These are phyloP conservation scores for Solanum habrochaites DNA, from an alignment of 257 asterid species.

Conservation along the genomic window DNA sequence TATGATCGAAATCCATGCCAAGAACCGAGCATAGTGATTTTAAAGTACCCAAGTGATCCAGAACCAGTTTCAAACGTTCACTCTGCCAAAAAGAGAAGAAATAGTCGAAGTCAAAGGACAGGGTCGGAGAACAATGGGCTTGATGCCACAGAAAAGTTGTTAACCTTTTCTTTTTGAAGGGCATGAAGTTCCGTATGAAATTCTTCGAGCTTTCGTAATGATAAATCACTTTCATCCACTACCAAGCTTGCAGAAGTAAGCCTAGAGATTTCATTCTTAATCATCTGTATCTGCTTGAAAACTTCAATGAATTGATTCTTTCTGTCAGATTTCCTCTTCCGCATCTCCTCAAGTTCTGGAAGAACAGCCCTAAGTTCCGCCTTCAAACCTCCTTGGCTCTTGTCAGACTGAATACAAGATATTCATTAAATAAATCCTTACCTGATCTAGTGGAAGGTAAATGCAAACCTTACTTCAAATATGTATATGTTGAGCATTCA, in stretches of 20 bases:
- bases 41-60: constrained; percentile 50
- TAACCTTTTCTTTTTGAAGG: constrained; percentile 82
- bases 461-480: background rate
- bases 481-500: background rate
- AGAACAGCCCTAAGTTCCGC: constrained; percentile 63
- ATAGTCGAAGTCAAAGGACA: background rate
- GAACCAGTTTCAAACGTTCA: constrained; percentile 72
- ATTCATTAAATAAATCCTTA: background rate
- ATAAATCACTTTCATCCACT: constrained; percentile 70
- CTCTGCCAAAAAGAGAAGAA: constrained; percentile 33
- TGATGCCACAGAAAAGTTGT: background rate
- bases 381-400: constrained; percentile 64
- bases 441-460: background rate
- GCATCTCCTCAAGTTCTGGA: constrained; percentile 87
- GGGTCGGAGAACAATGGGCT: background rate
- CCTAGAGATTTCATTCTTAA: constrained; percentile 54
- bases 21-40: constrained; percentile 79
- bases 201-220: constrained; percentile 78
- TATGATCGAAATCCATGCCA: constrained; percentile 72
- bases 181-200: constrained; percentile 65
- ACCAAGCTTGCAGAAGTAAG: constrained; percentile 16
- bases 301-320: constrained; percentile 57
- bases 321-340: constrained; percentile 66
- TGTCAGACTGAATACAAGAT: constrained; percentile 45
- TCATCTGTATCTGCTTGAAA: constrained; percentile 48